Evolutionary conservation across 1,284 basidiomycete species (phyloP).

Genomic region (Agaricales sp.): DNA sequence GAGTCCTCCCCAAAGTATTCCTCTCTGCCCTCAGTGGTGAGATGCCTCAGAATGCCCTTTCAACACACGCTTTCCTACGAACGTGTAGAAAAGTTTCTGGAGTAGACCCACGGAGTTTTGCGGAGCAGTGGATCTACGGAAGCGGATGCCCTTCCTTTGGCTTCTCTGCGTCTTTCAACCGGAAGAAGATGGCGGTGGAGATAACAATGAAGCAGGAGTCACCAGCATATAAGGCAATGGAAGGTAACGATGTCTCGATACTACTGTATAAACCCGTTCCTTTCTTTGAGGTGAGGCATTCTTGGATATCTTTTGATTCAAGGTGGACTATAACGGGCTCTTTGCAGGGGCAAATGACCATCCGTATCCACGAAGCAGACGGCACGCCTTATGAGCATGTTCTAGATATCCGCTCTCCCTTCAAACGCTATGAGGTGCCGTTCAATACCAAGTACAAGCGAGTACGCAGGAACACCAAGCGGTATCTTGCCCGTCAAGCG

Average conservation of each 20-base stretch:
- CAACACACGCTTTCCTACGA: constrained; percentile 85
- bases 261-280: constrained; percentile 72
- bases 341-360: constrained; percentile 89
- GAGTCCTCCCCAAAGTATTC: constrained; percentile 93
- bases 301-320: constrained; percentile 3
- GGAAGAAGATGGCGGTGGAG: constrained; percentile 98
- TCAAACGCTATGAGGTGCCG: constrained; percentile 92
- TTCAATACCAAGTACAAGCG: constrained; percentile 99
- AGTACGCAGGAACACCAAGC: constrained; percentile 87
- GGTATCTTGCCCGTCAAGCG: constrained; percentile 88
- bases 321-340: constrained; percentile 8
- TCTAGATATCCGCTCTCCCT: constrained; percentile 78
- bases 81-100: constrained; percentile 92
- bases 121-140: constrained; percentile 98
- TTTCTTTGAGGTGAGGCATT: constrained; percentile 70
- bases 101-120: constrained; percentile 82
- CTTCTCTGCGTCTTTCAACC: constrained; percentile 88
- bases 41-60: constrained; percentile 76
- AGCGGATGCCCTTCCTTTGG: constrained; percentile 92
- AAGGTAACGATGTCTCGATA: constrained; percentile 59
- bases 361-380: constrained; percentile 98
- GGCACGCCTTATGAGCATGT: constrained; percentile 99
- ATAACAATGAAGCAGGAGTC: constrained; percentile 87
- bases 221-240: constrained; percentile 62
- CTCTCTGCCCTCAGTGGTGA: constrained; percentile 92